Conservation (phyloP, 495 filamentous ascomycete genomes). For the Penicillium cosmopolitanum region DNA sequence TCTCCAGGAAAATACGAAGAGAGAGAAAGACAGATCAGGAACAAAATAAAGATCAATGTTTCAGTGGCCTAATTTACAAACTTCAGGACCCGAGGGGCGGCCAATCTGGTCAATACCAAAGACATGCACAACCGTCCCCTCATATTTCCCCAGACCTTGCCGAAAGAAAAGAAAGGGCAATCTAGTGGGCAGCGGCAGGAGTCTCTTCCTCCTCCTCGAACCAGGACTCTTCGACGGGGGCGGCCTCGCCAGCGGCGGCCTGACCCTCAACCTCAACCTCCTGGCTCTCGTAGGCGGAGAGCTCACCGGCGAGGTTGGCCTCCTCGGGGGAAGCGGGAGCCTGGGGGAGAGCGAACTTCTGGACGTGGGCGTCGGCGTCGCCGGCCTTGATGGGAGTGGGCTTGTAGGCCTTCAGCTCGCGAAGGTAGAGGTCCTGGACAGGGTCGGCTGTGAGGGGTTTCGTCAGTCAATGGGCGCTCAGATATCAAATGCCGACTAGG, state of each 20-base stretch:
- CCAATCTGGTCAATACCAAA: constrained; percentile 27
- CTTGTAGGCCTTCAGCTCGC: constrained; percentile 93
- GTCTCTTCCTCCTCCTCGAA: constrained; percentile 67
- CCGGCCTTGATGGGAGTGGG: constrained; percentile 76
- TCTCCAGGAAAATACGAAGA: neutral
- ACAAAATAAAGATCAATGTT: constrained; percentile 39
- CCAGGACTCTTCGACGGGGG: constrained; percentile 68
- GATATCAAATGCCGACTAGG: neutral
- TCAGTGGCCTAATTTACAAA: constrained; percentile 54
- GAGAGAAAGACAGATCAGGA: constrained; percentile 2
- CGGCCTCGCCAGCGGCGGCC: constrained; percentile 56
- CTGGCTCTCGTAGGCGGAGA: constrained; percentile 91
- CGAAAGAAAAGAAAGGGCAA: constrained; percentile 31
- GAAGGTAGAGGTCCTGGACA: constrained; percentile 95
- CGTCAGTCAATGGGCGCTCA: constrained; percentile 21
- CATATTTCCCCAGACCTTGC: constrained; percentile 40
- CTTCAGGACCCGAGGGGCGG: constrained; percentile 41
- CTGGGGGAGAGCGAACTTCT: constrained; percentile 79
- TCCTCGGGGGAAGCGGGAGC: constrained; percentile 88
- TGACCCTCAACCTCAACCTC: constrained; percentile 94
- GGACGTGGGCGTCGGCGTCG: constrained; percentile 89
- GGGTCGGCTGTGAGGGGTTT: constrained; percentile 71
- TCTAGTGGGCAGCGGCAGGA: constrained; percentile 50
- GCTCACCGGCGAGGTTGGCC: constrained; percentile 81
- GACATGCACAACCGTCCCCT: constrained; percentile 29